Evolutionary conservation across 1,284 basidiomycete species (phyloP), one percentile per base, ranked within the genome.

Genomic region (Coniophora puteana): DNA sequence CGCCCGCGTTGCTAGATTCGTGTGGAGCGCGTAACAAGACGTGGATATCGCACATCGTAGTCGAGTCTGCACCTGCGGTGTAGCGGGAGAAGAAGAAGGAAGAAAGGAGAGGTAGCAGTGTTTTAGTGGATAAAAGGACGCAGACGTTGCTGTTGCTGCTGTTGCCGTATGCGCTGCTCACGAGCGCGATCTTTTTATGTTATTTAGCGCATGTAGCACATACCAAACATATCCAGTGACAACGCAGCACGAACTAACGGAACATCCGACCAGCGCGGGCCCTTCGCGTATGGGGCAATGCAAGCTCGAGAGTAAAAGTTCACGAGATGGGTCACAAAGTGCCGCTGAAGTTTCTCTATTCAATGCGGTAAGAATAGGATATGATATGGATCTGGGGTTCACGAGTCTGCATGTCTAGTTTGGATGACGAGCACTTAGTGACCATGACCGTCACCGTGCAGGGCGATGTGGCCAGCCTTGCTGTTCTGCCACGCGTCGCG

Each of bases 181-280:
- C 79, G 12, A 80, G 78, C 2, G 83, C 87, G 0, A 74, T 94
- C 69, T 86, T 91, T 4, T 95, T 96, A n/a, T n/a, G n/a, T n/a
- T n/a, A n/a, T n/a, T n/a, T n/a, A n/a, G n/a, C n/a, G n/a, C n/a
- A n/a, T n/a, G n/a, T n/a, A n/a, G n/a, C n/a, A n/a, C n/a, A n/a
- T n/a, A n/a, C n/a, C n/a, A n/a, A n/a, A n/a, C n/a, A n/a, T n/a
- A n/a, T n/a, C n/a, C n/a, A n/a, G n/a, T n/a, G n/a, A n/a, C n/a
- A n/a, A n/a, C n/a, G n/a, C n/a, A n/a, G n/a, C n/a, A n/a, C n/a
- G n/a, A n/a, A n/a, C n/a, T n/a, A n/a, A n/a, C n/a, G n/a, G n/a
- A n/a, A n/a, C n/a, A n/a, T n/a, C n/a, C n/a, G n/a, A n/a, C n/a
- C n/a, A n/a, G n/a, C n/a, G n/a, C n/a, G n/a, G n/a, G n/a, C n/a